Conservation (phyloP, 2,329 filamentous ascomycete genomes). For the Talaromyces amestolkiae region DNA sequence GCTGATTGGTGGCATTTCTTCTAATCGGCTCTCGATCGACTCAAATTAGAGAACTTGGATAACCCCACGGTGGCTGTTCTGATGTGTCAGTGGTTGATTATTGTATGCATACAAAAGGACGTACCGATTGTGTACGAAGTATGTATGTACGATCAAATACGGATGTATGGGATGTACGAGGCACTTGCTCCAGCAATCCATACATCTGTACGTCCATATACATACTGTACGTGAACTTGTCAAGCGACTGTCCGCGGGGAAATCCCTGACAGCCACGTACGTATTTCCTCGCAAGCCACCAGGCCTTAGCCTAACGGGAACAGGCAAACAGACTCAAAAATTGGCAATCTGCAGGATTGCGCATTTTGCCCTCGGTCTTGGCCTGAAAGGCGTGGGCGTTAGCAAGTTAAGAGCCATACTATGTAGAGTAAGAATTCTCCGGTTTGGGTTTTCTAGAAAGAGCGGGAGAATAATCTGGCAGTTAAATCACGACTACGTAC, state of each 20-base stretch:
- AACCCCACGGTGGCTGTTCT: not conserved
- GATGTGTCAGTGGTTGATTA: not conserved
- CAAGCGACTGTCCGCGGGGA: slow-evolving; percentile 5
- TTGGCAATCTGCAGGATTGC: not conserved
- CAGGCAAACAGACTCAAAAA: slow-evolving; percentile 4
- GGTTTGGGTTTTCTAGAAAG: slow-evolving; percentile 8
- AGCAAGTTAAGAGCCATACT: no score
- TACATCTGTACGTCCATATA: not conserved
- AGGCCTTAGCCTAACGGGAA: not conserved
- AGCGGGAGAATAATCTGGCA: slow-evolving; percentile 5
- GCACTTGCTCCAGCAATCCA: not conserved
- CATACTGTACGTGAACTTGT: not conserved
- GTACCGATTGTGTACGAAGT: not conserved
- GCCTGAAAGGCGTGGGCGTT: no score
- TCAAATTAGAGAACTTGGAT: not conserved
- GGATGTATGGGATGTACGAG: no score
- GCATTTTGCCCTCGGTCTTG: not conserved
- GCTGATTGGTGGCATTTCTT: not conserved
- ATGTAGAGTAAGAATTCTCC: not conserved
- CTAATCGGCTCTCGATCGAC: not conserved
- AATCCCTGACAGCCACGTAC: not conserved
- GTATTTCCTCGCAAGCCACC: slow-evolving; percentile 2
- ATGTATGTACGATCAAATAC: not conserved
- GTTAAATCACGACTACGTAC: no score
- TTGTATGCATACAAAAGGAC: not conserved